phyloP scores from a whole-genome alignment of 192 early-diverging fungal species.

The Diversispora epigaea region DNA sequence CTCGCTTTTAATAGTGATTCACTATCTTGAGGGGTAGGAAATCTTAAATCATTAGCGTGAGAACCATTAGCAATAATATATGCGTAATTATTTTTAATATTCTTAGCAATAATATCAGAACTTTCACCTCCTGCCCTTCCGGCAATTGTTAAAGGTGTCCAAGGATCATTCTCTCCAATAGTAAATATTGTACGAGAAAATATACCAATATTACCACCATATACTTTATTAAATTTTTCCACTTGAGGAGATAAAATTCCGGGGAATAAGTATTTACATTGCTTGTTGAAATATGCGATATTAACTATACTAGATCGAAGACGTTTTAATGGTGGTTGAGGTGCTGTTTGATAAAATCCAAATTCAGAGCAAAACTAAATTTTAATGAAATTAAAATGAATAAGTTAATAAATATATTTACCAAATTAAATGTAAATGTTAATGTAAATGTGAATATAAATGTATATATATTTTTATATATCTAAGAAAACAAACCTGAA shows the following conservation, averaged over 20 bases:
- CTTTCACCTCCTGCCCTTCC: not conserved
- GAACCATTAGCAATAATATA: constrained; percentile 10
- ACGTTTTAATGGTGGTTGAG: not conserved
- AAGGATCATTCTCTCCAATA: constrained; percentile 20
- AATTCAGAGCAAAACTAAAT: constrained; percentile 19
- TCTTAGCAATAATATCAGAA: not conserved
- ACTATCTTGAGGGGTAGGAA: not conserved
- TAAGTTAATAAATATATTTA: not conserved
- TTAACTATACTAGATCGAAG: constrained; percentile 13
- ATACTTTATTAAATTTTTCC: not conserved
- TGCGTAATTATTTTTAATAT: not conserved
- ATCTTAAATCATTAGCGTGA: constrained; percentile 9
- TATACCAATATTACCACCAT: constrained; percentile 1
- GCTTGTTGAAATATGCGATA: constrained; percentile 10
- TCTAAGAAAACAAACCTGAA: too few relatives aligned
- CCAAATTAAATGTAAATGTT: too few relatives aligned
- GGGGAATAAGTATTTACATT: constrained; percentile 28
- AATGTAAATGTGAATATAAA: not conserved
- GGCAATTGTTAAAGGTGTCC: constrained; percentile 7
- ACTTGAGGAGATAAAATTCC: constrained; percentile 11
- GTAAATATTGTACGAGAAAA: constrained; percentile 3
- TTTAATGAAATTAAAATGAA: not conserved
- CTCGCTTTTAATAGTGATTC: constrained; percentile 16
- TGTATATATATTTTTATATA: too few relatives aligned
- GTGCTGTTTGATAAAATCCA: constrained; percentile 25